These are phyloP conservation scores for Umbelopsis vinacea DNA, from an alignment of 192 early-diverging fungal species.

Conservation along the genomic window DNA sequence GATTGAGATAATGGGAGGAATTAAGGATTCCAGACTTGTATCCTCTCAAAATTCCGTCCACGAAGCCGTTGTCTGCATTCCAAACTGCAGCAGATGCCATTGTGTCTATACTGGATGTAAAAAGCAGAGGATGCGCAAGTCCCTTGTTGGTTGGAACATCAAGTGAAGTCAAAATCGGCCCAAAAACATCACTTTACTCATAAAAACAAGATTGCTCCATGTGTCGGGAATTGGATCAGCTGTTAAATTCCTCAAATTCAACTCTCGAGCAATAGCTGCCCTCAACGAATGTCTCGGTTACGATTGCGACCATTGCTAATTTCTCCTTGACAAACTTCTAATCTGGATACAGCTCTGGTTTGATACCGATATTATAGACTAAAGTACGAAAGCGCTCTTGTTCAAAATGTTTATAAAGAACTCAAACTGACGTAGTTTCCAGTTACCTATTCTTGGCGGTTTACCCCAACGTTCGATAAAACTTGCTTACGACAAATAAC, in stretches of 20 bases:
- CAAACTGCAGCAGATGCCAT: slow-evolving; percentile 57
- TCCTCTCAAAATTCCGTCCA: slow-evolving; percentile 95
- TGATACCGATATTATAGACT: not conserved
- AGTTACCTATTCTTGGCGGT: not conserved
- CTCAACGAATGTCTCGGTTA: not conserved
- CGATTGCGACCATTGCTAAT: slow-evolving; percentile 3
- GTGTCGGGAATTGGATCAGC: slow-evolving; percentile 11
- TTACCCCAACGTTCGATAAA: too few relatives aligned
- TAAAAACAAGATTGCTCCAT: not conserved
- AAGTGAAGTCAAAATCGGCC: not conserved
- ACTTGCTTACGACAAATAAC: not conserved
- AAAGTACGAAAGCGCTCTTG: too few relatives aligned
- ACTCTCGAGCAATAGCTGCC: too few relatives aligned
- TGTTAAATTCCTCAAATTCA: slow-evolving; percentile 14
- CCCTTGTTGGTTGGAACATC: not conserved
- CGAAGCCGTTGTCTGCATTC: slow-evolving; percentile 90
- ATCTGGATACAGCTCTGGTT: not conserved
- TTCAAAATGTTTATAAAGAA: too few relatives aligned
- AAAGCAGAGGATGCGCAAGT: not conserved
- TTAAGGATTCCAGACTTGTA: slow-evolving; percentile 89
- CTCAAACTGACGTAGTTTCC: not conserved
- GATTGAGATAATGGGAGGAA: slow-evolving; percentile 84
- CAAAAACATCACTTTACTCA: not conserved
- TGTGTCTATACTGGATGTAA: slow-evolving; percentile 11
- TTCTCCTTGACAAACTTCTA: not conserved